phyloP scores from a whole-genome alignment of 208 protist genomes.

The Acanthamoeba healyi region DNA sequence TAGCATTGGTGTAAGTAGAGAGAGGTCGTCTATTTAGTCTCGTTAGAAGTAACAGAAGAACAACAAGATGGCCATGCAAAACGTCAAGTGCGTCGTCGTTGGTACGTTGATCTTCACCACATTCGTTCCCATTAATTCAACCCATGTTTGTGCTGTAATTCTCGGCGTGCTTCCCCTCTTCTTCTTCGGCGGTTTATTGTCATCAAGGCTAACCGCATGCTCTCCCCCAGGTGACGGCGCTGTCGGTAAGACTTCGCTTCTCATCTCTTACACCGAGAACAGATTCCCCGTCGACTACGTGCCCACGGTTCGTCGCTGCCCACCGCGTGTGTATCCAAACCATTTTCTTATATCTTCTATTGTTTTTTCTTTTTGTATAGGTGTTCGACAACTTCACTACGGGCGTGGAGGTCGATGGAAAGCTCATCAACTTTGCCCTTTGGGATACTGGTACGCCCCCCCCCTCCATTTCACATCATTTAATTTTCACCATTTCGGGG shows the following conservation, averaged over 20 bases:
- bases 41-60: neutral
- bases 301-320: neutral
- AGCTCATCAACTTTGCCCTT: conserved; percentile 84
- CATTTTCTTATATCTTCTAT: neutral
- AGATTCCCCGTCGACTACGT: conserved; percentile 81
- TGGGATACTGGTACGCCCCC: conserved; percentile 63
- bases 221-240: conserved; percentile 62
- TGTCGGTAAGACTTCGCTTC: conserved; percentile 73
- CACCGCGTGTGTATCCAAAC: too few relatives aligned
- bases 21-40: too few relatives aligned
- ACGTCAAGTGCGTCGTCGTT: conserved; percentile 75
- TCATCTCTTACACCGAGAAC: conserved; percentile 70
- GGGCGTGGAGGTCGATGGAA: conserved; percentile 88
- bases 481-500: neutral
- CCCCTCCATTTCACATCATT: neutral
- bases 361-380: conserved; percentile 27
- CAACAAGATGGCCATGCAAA: conserved; percentile 73
- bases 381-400: conserved; percentile 90
- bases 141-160: too few relatives aligned
- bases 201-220: neutral
- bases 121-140: neutral
- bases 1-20: too few relatives aligned
- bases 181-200: neutral
- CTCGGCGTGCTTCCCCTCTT: neutral
- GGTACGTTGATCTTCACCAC: conserved; percentile 35